phyloP scores from a whole-genome alignment of 2,329 filamentous ascomycete genomes.

The Lachnum nothofagi region DNA sequence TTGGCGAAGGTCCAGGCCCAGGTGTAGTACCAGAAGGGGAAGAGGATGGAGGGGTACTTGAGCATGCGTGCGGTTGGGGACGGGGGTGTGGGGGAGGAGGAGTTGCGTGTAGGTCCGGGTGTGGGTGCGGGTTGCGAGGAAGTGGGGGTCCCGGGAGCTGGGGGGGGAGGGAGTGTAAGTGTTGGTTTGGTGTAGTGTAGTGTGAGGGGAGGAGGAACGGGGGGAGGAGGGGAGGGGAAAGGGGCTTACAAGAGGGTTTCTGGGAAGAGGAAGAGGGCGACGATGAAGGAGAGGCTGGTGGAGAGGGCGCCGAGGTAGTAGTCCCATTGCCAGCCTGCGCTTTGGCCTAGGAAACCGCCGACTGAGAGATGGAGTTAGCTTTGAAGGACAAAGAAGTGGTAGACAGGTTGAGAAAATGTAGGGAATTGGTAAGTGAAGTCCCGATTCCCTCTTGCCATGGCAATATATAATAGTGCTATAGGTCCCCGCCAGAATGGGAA shows the following conservation, averaged over 20 bases:
- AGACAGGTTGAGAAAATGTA: too few species aligned
- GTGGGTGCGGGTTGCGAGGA: slow-evolving; percentile 20
- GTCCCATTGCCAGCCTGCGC: slow-evolving; percentile 30
- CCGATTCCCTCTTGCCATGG: background rate
- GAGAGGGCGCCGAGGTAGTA: slow-evolving; percentile 29
- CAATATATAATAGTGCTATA: too few species aligned
- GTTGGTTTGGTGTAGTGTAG: too few species aligned
- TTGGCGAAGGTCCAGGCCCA: slow-evolving; percentile 30
- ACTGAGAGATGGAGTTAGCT: slow-evolving; percentile 14
- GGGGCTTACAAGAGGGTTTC: slow-evolving; percentile 26
- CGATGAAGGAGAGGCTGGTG: slow-evolving; percentile 21
- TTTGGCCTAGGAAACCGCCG: slow-evolving; percentile 28
- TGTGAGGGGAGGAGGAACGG: slow-evolving; percentile 21
- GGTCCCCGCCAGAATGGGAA: too few species aligned
- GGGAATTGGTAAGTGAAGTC: too few species aligned
- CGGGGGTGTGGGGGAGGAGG: slow-evolving; percentile 26
- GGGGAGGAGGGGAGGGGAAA: slow-evolving; percentile 2
- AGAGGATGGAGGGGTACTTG: slow-evolving; percentile 26
- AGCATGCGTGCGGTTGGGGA: slow-evolving; percentile 28
- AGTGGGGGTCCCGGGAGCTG: slow-evolving; percentile 23
- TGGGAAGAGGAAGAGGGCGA: slow-evolving; percentile 30
- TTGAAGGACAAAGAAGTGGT: too few species aligned
- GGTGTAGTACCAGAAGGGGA: slow-evolving; percentile 31
- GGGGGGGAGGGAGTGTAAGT: too few species aligned
- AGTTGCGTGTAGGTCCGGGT: slow-evolving; percentile 25